Percentiles rank a stretch among this genome's conserved stretches.
Evolutionary conservation across 345 rosid species (phyloP).

Genomic region (Hypericum androsaemum): DNA sequence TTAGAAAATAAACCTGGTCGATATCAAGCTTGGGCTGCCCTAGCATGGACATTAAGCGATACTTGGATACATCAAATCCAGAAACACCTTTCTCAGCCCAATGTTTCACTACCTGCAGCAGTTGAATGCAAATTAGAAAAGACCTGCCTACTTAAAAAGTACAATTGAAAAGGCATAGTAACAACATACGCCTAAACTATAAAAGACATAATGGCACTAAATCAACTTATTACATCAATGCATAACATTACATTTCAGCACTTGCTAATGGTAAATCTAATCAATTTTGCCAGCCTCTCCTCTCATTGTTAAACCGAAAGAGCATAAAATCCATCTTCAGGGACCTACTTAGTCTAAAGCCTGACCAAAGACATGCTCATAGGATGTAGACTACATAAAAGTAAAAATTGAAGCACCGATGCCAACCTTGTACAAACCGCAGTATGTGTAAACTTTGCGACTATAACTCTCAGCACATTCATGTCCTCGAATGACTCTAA

Average conservation of each 20-base stretch:
- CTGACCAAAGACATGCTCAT: too few relatives aligned
- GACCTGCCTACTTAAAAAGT: background rate
- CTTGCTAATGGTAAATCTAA: too few relatives aligned
- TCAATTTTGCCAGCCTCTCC: too few relatives aligned
- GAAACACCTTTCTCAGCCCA: conserved; percentile 15
- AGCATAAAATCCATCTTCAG: too few relatives aligned
- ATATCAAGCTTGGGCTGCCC: conserved; percentile 9
- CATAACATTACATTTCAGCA: too few relatives aligned
- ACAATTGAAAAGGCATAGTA: background rate
- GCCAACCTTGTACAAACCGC: conserved; percentile 24
- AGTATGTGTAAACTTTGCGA: conserved; percentile 20
- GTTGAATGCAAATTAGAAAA: background rate
- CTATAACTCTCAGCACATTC: conserved; percentile 4
- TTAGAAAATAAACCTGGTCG: conserved; percentile 17
- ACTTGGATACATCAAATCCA: conserved; percentile 21
- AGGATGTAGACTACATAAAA: background rate
- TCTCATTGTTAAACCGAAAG: too few relatives aligned
- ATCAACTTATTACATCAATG: too few relatives aligned
- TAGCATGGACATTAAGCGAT: conserved; percentile 12
- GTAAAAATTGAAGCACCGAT: background rate
- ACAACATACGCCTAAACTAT: too few relatives aligned
- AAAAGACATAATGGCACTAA: too few relatives aligned
- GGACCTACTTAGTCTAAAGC: too few relatives aligned
- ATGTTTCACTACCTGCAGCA: conserved; percentile 18
- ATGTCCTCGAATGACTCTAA: conserved; percentile 23